Conservation (phyloP, 345 rosid genomes). For the Draba incana region DNA sequence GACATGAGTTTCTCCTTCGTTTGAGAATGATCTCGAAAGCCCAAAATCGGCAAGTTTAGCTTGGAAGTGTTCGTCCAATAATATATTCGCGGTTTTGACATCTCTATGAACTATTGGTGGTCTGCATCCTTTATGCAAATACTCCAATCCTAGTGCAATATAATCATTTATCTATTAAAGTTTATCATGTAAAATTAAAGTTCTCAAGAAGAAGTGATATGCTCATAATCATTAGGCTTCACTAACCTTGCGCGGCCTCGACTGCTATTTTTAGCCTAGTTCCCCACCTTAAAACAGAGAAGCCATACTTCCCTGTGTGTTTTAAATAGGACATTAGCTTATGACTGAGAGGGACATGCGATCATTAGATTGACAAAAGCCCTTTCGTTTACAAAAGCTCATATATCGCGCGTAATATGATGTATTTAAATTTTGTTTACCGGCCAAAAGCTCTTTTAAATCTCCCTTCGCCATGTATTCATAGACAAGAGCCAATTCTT, state of each 20-base stretch:
- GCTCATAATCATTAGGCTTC: neutral
- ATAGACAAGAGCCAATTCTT: slow-evolving; percentile 46
- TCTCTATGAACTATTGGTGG: slow-evolving; percentile 50
- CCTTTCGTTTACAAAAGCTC: too few species aligned
- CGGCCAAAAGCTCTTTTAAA: slow-evolving; percentile 42
- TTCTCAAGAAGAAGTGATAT: neutral
- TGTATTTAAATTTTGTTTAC: slow-evolving; percentile 24
- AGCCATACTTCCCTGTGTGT: slow-evolving; percentile 12
- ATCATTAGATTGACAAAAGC: neutral
- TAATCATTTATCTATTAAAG: neutral
- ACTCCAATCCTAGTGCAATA: slow-evolving; percentile 42
- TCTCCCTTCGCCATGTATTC: slow-evolving; percentile 58
- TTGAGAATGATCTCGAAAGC: slow-evolving; percentile 39
- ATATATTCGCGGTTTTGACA: slow-evolving; percentile 49
- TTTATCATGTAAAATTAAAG: neutral
- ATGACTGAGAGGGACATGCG: neutral
- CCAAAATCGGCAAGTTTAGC: slow-evolving; percentile 53
- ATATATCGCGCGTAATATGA: neutral
- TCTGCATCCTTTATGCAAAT: slow-evolving; percentile 47
- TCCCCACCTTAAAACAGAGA: slow-evolving; percentile 12
- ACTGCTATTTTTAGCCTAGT: slow-evolving; percentile 28
- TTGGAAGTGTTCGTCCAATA: slow-evolving; percentile 42
- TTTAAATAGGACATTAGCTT: neutral
- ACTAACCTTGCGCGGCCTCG: slow-evolving; percentile 40
- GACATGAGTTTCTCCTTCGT: slow-evolving; percentile 40